Percentiles rank a stretch among this genome's conserved stretches.
These are phyloP conservation scores for Inonotus obliquus DNA, from an alignment of 1,284 basidiomycete genomes.

Conservation along the genomic window DNA sequence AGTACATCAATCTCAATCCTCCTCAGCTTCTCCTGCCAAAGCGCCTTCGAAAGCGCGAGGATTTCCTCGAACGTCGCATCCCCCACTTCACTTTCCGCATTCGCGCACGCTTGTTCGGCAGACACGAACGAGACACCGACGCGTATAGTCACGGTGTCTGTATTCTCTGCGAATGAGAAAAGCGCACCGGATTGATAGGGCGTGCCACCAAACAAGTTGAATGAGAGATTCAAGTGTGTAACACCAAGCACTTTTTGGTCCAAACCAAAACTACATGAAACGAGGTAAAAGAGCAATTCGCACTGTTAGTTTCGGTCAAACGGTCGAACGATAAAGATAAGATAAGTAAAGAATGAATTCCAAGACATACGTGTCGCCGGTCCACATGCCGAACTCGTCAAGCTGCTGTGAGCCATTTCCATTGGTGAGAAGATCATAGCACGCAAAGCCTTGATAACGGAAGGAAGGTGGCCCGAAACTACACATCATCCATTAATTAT, in stretches of 20 bases:
- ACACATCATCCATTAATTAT: background rate
- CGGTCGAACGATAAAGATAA: background rate
- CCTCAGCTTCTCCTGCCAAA: constrained; percentile 63
- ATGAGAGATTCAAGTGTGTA: constrained; percentile 54
- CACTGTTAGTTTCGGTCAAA: background rate
- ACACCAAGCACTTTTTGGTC: constrained; percentile 58
- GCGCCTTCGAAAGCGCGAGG: constrained; percentile 41
- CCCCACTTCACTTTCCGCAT: constrained; percentile 60
- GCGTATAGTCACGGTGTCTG: constrained; percentile 48
- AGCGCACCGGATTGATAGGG: constrained; percentile 62
- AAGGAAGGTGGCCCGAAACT: constrained; percentile 57
- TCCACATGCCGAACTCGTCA: constrained; percentile 62
- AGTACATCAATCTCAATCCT: constrained; percentile 59
- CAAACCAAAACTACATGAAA: constrained; percentile 41
- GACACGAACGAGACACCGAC: constrained; percentile 66
- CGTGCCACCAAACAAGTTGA: constrained; percentile 52
- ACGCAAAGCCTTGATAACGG: constrained; percentile 62
- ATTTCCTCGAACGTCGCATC: constrained; percentile 53
- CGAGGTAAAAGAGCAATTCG: background rate
- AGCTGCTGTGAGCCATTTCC: constrained; percentile 47
- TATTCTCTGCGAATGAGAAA: constrained; percentile 49
- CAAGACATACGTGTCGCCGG: constrained; percentile 46
- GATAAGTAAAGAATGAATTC: background rate
- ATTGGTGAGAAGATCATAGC: constrained; percentile 58
- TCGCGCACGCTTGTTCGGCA: constrained; percentile 56